These are phyloP conservation scores for Puccinia coronata DNA, from an alignment of 1,284 basidiomycete species.

Conservation along the genomic window DNA sequence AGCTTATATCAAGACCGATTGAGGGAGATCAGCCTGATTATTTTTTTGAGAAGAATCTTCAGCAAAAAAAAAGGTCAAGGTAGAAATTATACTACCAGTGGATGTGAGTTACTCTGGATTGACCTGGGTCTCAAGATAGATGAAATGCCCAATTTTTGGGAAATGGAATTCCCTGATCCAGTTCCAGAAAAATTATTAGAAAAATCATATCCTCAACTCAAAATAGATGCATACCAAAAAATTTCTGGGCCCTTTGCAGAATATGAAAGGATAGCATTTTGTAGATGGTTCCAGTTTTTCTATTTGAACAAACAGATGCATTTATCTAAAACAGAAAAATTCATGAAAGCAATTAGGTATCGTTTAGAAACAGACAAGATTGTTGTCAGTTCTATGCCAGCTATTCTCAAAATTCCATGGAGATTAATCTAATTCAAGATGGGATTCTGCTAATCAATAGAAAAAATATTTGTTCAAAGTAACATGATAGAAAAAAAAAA, in stretches of 20 bases:
- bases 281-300: neutral
- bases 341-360: neutral
- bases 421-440: too few species aligned
- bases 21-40: neutral
- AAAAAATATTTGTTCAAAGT: too few species aligned
- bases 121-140: neutral
- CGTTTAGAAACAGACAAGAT: neutral
- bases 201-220: neutral
- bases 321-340: neutral
- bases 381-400: too few species aligned
- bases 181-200: too few species aligned
- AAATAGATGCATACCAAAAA: neutral
- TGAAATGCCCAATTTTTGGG: neutral
- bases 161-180: too few species aligned
- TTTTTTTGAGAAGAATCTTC: neutral
- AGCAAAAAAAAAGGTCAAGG: neutral
- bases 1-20: neutral
- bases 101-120: conserved; percentile 1
- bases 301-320: neutral
- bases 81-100: neutral
- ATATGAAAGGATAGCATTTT: neutral
- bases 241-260: neutral
- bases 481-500: too few species aligned
- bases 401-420: too few species aligned
- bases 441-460: too few species aligned